A percentile compares a stretch with the other conserved stretches of the same genome.
Evolutionary conservation across 495 filamentous ascomycete genomes (phyloP).

Genomic region (Trichoderma reesei): DNA sequence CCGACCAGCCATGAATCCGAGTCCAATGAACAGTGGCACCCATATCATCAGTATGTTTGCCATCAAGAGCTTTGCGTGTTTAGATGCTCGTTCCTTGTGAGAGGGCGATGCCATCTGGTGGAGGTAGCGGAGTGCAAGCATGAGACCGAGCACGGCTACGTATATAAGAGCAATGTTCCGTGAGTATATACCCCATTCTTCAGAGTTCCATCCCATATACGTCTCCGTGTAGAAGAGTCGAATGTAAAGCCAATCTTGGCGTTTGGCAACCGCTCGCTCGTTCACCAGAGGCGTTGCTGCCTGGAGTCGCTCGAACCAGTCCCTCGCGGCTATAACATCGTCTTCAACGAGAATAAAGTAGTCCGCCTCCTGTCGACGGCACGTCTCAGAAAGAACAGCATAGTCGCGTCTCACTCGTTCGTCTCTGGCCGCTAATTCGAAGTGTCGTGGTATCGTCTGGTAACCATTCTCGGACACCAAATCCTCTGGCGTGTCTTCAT

Average conservation of each 20-base stretch:
- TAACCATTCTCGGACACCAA: background rate
- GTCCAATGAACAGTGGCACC: slow-evolving; percentile 24
- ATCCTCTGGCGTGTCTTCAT: slow-evolving; percentile 19
- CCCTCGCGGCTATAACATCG: slow-evolving; percentile 42
- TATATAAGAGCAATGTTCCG: slow-evolving; percentile 15
- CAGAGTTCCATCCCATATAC: slow-evolving; percentile 46
- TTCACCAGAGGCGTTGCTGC: slow-evolving; percentile 28
- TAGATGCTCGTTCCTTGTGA: background rate
- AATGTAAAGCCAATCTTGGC: slow-evolving; percentile 34
- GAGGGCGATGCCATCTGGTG: background rate
- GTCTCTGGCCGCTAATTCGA: background rate
- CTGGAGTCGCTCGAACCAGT: slow-evolving; percentile 39
- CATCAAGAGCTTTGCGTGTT: background rate
- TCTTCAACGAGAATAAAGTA: slow-evolving; percentile 49
- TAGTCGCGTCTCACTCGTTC: slow-evolving; percentile 30
- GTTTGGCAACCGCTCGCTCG: background rate
- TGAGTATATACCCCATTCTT: slow-evolving; percentile 37
- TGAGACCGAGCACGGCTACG: background rate
- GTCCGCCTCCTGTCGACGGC: slow-evolving; percentile 32
- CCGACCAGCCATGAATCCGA: slow-evolving; percentile 31
- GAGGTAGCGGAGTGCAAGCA: background rate
- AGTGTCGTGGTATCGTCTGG: background rate
- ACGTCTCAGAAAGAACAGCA: slow-evolving; percentile 38
- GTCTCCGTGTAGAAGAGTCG: slow-evolving; percentile 51
- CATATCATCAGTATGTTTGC: slow-evolving; percentile 14